Conservation (phyloP, 345 rosid species). For the Eucalyptus curtisii region DNA sequence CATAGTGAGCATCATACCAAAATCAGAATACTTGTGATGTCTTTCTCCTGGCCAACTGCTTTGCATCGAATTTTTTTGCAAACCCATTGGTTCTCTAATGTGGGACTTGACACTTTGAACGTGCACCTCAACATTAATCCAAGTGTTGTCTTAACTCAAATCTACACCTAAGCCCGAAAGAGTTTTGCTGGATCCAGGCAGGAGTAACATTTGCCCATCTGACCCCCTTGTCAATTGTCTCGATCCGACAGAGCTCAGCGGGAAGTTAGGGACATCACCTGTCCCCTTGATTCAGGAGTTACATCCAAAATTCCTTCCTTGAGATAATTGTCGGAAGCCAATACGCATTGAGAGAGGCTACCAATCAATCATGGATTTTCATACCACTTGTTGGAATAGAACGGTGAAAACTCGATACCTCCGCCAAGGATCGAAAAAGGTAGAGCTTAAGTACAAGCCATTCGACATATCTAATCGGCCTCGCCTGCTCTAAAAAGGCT, state of each 20-base stretch:
- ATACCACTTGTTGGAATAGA: background rate
- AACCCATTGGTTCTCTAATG: accelerated
- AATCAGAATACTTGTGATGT: accelerated
- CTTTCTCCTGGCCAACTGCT: accelerated
- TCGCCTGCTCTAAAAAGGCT: background rate
- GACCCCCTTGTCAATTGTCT: background rate
- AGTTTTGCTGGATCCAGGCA: background rate
- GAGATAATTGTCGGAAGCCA: background rate
- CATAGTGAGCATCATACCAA: accelerated
- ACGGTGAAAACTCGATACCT: accelerated
- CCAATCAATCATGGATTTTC: background rate
- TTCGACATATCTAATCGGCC: accelerated
- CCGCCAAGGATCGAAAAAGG: accelerated
- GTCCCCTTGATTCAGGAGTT: background rate
- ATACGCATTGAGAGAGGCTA: background rate
- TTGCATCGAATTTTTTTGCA: accelerated
- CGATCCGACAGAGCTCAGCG: accelerated
- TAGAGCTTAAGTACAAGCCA: accelerated
- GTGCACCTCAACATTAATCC: accelerated
- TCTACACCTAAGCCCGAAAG: accelerated
- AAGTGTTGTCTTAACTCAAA: accelerated
- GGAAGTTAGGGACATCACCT: background rate
- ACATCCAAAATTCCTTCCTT: background rate
- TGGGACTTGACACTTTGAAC: accelerated
- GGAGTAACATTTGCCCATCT: background rate